Evolutionary conservation across 345 rosid genomes (phyloP), one percentile per base, ranked within the genome.

Genomic region (Bruguiera gymnorhiza): DNA sequence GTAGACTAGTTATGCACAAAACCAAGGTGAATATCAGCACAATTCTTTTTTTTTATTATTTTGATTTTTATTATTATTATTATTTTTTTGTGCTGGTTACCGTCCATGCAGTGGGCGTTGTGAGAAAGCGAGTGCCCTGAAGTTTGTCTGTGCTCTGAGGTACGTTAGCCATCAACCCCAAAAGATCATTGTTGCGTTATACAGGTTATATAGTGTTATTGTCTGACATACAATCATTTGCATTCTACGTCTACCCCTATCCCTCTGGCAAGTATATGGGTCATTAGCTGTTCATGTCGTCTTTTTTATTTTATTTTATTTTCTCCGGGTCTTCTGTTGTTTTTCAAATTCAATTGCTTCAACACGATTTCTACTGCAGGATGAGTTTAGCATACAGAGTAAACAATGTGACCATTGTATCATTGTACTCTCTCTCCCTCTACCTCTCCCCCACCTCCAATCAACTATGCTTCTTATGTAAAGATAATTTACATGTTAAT

Each of bases 351-450:
- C 87, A 29, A 93, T 90, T 6, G 83, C 91, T 21, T 86, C 96
- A 0, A 90, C 93, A 21, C 89, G 96, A 30, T 88, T 84, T 69
- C 81, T 88, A 62, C 73, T 90, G 78, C 94, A 90, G 76, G 97
- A 90, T 62, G 97, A 90, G 72, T 82, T 87, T 81, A 81, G 86
- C 68, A 84, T 90, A 29, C 88, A 84, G 71, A 90, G 92, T 3
- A 85, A 92, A 1, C 63, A 75, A 60, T 87, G 97, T 68, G 97
- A 90, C 79, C 87, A 88, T 69, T 90, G 94, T 80, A 87, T 90
- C 76, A 84, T 86, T 52, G 94, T 90, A 84, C 67, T 68, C 6
- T 73, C 29, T 24, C 69, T 62, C n/a, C 27, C 55, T 24, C n/a
- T 16, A 52, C 31, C 53, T 52, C 27, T 27, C 50, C 5, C 43